Evolutionary conservation across 2,329 filamentous ascomycete species (phyloP).

Genomic region (Colletotrichum eremochloae): DNA sequence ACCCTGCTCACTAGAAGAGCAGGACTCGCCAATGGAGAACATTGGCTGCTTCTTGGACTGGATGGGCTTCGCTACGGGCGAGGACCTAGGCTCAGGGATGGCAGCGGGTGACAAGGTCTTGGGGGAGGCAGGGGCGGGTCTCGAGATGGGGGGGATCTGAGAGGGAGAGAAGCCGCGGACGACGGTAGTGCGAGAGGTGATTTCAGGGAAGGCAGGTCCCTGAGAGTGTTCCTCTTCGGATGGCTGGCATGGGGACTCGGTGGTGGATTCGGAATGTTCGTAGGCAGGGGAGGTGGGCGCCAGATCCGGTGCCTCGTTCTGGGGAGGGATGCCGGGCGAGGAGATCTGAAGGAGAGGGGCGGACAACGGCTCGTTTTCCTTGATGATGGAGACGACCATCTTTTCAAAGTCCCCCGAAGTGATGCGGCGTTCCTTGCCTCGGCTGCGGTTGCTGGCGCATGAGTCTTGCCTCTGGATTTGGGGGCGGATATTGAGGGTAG

Average conservation of each 20-base stretch:
- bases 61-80: constrained; percentile 74
- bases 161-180: constrained; percentile 90
- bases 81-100: constrained; percentile 72
- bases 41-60: constrained; percentile 73
- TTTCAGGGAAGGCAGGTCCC: constrained; percentile 56
- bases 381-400: constrained; percentile 93
- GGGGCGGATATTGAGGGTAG: constrained; percentile 72
- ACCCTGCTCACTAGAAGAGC: constrained; percentile 75
- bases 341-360: constrained; percentile 63
- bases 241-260: constrained; percentile 67
- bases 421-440: constrained; percentile 86
- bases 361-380: constrained; percentile 80
- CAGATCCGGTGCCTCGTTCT: constrained; percentile 59
- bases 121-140: constrained; percentile 62
- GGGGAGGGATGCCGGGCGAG: constrained; percentile 55
- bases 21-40: constrained; percentile 84
- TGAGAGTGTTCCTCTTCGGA: constrained; percentile 69
- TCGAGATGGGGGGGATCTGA: constrained; percentile 65
- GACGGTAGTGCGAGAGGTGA: constrained; percentile 72
- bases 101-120: constrained; percentile 65
- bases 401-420: constrained; percentile 94
- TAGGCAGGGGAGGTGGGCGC: constrained; percentile 49
- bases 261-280: constrained; percentile 59
- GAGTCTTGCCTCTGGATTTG: constrained; percentile 80
- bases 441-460: constrained; percentile 76